These are phyloP conservation scores for Colletotrichum trifolii DNA, from an alignment of 2,329 filamentous ascomycete species.

Conservation along the genomic window DNA sequence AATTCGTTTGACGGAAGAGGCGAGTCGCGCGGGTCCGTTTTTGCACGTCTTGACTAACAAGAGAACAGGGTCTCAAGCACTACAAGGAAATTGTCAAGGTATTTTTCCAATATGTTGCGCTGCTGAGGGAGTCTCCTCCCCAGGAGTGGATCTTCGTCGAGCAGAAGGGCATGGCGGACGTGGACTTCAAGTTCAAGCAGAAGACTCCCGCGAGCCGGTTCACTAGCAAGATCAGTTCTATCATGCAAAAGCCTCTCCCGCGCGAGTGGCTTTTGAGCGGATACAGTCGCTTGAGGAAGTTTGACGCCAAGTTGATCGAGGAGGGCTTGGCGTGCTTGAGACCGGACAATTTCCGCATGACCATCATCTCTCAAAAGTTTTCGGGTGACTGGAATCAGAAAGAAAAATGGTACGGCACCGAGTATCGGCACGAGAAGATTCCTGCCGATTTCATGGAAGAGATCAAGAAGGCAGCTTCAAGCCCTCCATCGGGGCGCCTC, in stretches of 20 bases:
- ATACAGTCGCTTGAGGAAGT: constrained; percentile 79
- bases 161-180: constrained; percentile 88
- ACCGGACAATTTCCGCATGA: constrained; percentile 90
- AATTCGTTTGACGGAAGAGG: constrained; percentile 85
- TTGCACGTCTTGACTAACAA: constrained; percentile 20
- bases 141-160: constrained; percentile 96
- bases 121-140: constrained; percentile 82
- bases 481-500: constrained; percentile 68
- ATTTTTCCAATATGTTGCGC: constrained; percentile 90
- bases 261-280: constrained; percentile 90
- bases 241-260: constrained; percentile 92
- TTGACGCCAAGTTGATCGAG: constrained; percentile 81
- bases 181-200: constrained; percentile 95
- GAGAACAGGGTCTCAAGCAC: constrained; percentile 72
- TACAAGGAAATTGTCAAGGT: constrained; percentile 86
- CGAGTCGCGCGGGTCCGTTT: constrained; percentile 43
- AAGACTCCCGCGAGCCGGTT: constrained; percentile 92
- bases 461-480: constrained; percentile 72
- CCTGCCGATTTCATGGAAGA: constrained; percentile 79
- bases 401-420: constrained; percentile 98
- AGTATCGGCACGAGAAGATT: constrained; percentile 87
- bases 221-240: constrained; percentile 83
- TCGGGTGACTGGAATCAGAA: constrained; percentile 87
- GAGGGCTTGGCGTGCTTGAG: constrained; percentile 78
- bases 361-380: constrained; percentile 83